Evolutionary conservation across 805 yeast species (phyloP).

Genomic region (Starmerella apis): DNA sequence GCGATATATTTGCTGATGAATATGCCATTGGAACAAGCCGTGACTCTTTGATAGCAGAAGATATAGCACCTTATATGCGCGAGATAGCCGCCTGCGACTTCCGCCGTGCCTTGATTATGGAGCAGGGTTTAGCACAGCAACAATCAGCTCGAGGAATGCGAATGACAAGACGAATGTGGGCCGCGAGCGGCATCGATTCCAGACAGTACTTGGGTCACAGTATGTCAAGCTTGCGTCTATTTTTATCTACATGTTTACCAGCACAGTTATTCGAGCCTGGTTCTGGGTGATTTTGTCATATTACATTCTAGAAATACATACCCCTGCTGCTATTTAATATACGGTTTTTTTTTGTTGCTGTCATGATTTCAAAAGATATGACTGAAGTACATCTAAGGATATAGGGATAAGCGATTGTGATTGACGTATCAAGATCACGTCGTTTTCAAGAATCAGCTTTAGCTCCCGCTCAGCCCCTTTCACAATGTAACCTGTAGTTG

Average conservation of each 20-base stretch:
- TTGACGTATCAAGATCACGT: background rate
- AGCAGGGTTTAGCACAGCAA: conserved; percentile 3
- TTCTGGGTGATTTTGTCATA: no score
- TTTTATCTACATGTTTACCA: conserved; percentile 7
- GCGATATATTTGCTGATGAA: conserved; percentile 3
- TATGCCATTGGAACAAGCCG: conserved; percentile 9
- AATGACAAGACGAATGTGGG: conserved; percentile 12
- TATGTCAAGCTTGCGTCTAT: background rate
- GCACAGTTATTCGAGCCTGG: background rate
- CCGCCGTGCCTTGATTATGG: conserved; percentile 8
- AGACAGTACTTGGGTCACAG: conserved; percentile 14
- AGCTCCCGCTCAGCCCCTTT: background rate
- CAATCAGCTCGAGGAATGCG: conserved; percentile 11
- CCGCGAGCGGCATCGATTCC: conserved; percentile 16
- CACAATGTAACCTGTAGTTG: background rate
- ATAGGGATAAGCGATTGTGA: background rate
- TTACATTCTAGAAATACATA: no score
- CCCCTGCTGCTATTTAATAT: no score
- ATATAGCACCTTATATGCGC: conserved; percentile 27
- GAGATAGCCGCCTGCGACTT: conserved; percentile 28
- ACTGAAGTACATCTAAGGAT: background rate
- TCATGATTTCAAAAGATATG: background rate
- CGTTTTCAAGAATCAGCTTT: background rate
- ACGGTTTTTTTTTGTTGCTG: no score
- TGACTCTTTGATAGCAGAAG: background rate